Base-by-base conservation (phyloP, 257 asterid genomes). In the Rubia yunnanensis region DNA sequence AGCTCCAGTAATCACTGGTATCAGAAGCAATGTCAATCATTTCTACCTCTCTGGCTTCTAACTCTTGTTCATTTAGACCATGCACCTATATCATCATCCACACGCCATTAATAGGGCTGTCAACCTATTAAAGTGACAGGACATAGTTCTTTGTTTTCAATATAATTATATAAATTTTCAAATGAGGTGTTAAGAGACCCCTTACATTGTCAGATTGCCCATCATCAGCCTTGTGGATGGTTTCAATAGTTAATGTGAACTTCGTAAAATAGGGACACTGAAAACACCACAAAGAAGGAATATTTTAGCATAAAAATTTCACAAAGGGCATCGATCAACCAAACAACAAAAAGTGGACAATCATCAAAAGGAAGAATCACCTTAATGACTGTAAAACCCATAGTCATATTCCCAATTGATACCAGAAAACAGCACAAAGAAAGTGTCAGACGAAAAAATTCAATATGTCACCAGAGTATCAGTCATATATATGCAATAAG, bases 211-310 rank as follows among this genome's bases (percentile, higher is more conserved):
- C 95, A 57, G 95, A 82, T 56, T 46, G 70, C 32, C 96, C 98
- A 66, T 75, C 68, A 74, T 88, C 98, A 57, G 85, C 87, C 71
- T 69, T 81, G 74, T 84, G 94, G 69, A 88, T 72, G 36, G 96
- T 88, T 53, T 91, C 98, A 15, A 88, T 80, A 15, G 98, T 91
- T 53, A 91, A 82, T 59, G 70, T 23, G 66, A 92, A 92, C 78
- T 82, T 85, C 7, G 91, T 50, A 74, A 92, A 92, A 74, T 89
- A 92, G 9, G 89, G 91, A 75, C 96, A 89, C 98, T 89, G 92
- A 68, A 72, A 71, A 70, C 36, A 32, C 17, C 34, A 57, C 3
- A 36, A 30, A 7, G 56, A 56, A 48, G 27, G 64, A 70, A 66
- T 49, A 60, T 67, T 49, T 65, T 57, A 28, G 65, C 67, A 49